Conservation (phyloP, 2,329 filamentous ascomycete genomes). For the Clarireedia homoeocarpa region DNA sequence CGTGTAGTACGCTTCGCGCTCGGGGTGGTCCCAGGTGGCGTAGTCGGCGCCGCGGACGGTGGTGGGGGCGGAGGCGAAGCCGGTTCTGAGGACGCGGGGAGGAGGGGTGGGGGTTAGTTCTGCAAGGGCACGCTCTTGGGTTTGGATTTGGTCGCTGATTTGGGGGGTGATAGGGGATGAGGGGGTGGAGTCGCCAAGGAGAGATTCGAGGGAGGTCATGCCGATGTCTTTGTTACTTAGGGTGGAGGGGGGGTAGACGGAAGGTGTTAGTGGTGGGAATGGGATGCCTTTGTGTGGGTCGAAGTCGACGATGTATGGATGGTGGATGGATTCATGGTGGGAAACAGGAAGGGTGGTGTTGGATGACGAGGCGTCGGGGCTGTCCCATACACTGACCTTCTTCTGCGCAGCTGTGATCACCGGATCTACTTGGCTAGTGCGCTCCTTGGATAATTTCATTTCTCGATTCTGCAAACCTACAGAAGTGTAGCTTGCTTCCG, state of each 20-base stretch:
- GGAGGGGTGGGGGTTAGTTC: conserved; percentile 12
- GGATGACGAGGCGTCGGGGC: not conserved
- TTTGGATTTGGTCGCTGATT: conserved; percentile 1
- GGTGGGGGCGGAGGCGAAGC: conserved; percentile 12
- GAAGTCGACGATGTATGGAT: not conserved
- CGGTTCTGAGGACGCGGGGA: conserved; percentile 18
- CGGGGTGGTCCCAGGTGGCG: not conserved
- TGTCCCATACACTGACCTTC: not conserved
- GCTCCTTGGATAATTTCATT: no score
- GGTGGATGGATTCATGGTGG: not conserved
- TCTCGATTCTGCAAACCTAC: no score
- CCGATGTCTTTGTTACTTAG: not conserved
- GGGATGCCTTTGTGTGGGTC: not conserved
- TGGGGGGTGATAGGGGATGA: not conserved
- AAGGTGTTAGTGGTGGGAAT: not conserved
- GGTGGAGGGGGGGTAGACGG: not conserved
- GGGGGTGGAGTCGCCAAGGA: not conserved
- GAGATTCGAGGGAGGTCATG: not conserved
- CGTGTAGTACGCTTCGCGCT: not conserved
- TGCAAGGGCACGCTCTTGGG: conserved; percentile 7
- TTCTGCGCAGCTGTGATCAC: not conserved
- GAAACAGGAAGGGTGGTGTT: not conserved
- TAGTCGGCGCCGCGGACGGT: conserved; percentile 17
- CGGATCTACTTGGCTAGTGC: not conserved
- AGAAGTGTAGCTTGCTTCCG: not conserved